Base-by-base conservation (phyloP, 1,139 yeast species). In the Debaryomycetaceae sp. region DNA sequence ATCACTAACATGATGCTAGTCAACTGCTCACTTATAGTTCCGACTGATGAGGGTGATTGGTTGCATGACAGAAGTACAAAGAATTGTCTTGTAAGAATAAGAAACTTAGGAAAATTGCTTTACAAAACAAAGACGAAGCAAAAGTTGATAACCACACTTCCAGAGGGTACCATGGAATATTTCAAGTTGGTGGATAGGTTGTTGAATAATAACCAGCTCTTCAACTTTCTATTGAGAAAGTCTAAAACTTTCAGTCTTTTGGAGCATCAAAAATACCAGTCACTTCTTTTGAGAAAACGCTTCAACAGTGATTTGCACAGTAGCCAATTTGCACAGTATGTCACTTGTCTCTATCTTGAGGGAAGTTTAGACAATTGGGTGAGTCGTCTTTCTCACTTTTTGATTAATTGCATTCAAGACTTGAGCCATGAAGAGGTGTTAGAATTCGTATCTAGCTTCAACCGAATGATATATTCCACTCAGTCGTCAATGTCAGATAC, bases 281-380 rank as follows among this genome's bases (percentile, higher is more conserved):
- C 24, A 13, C 23, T 41, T 22, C 41, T 54, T 8, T n/a, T 52
- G 6, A 45, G 44, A 14, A 44, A 48, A 36, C 39, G 60, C 37
- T 44, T 45, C 31, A 38, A 40, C 9, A 52, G 44, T 17, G 49
- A 39, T 33, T 45, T 57, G 37, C 34, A 51, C 9, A 42, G 43
- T 33, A 37, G 50, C 6, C 63, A 60, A 40, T 61, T 62, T 39
- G 51, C 57, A 4, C 66, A 59, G 42, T 59, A 58, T 45, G 47
- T 60, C 39, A 47, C 58, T 0, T 42, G 52, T 9, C 27, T 56
- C 5, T 34, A 43, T 2, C 20, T 40, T 8, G 24, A 37, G 31
- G 39, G 30, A 9, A 39, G 33, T 6, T 40, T 43, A 24, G 43
- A 42, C 2, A 24, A 42, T 9, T 57, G 61, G 59, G 42, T 51